Percentiles rank a stretch among this genome's conserved stretches.
phyloP scores from a whole-genome alignment of 768 basidiomycete genomes.

The Hydnomerulius pinastri region DNA sequence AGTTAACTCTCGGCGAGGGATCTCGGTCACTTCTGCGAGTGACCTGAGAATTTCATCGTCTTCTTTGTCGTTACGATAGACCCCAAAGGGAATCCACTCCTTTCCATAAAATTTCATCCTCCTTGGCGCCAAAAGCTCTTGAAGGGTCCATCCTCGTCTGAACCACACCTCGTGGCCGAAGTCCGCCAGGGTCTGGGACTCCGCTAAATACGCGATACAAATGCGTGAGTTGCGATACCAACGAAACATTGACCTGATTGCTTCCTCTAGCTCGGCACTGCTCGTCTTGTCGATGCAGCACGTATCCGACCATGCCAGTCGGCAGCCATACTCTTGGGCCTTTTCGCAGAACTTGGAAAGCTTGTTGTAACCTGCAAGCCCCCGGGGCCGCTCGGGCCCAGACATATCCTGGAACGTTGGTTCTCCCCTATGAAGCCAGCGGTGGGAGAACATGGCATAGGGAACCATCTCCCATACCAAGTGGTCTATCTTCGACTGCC shows the following conservation, averaged over 20 bases:
- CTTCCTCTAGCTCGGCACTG: no score
- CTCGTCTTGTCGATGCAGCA: no score
- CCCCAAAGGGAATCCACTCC: neutral
- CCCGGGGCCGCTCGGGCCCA: neutral
- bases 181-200: no score
- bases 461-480: no score
- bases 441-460: constrained; percentile 7
- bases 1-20: neutral
- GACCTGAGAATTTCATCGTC: neutral
- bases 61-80: neutral
- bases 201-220: neutral
- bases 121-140: neutral
- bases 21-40: neutral
- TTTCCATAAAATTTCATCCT: neutral
- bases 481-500: no score
- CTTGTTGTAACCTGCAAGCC: neutral
- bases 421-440: neutral
- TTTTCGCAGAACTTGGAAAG: constrained; percentile 1
- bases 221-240: constrained; percentile 9
- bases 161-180: neutral
- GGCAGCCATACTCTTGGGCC: neutral
- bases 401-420: constrained; percentile 2
- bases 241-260: no score
- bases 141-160: neutral
- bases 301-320: constrained; percentile 10